phyloP scores from a whole-genome alignment of 2,329 filamentous ascomycete genomes.

The Parastagonospora nodorum region DNA sequence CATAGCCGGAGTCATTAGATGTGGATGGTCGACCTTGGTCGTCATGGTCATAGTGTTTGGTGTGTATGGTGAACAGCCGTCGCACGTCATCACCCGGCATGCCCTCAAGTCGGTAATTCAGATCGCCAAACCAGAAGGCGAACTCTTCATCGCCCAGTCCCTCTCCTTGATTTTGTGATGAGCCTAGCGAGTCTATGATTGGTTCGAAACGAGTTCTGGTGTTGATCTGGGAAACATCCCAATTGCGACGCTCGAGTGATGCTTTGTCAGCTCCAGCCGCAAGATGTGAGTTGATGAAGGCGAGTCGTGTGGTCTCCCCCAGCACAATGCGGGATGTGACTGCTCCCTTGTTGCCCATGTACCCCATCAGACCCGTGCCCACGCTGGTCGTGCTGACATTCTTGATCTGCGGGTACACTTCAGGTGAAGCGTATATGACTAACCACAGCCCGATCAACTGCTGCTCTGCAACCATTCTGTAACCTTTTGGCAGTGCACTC shows the following conservation, averaged over 20 bases:
- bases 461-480: conserved; percentile 76
- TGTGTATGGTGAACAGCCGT: conserved; percentile 80
- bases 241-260: conserved; percentile 81
- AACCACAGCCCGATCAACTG: conserved; percentile 86
- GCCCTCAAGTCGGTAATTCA: conserved; percentile 91
- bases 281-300: conserved; percentile 91
- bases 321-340: conserved; percentile 80
- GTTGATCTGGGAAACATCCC: conserved; percentile 83
- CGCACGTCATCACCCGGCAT: conserved; percentile 90
- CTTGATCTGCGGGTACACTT: conserved; percentile 73
- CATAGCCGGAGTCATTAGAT: conserved; percentile 25
- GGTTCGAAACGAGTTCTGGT: conserved; percentile 78
- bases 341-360: conserved; percentile 95
- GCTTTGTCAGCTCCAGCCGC: conserved; percentile 82
- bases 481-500: conserved; percentile 75
- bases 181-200: conserved; percentile 67
- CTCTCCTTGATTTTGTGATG: conserved; percentile 62
- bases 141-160: conserved; percentile 89
- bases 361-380: conserved; percentile 88
- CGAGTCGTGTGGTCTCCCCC: conserved; percentile 85
- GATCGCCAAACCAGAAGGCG: conserved; percentile 92
- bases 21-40: conserved; percentile 15
- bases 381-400: conserved; percentile 82
- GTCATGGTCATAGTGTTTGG: conserved; percentile 65
- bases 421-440: conserved; percentile 82